Conservation (phyloP, 345 rosid species). For the Geranium rotundifolium region DNA sequence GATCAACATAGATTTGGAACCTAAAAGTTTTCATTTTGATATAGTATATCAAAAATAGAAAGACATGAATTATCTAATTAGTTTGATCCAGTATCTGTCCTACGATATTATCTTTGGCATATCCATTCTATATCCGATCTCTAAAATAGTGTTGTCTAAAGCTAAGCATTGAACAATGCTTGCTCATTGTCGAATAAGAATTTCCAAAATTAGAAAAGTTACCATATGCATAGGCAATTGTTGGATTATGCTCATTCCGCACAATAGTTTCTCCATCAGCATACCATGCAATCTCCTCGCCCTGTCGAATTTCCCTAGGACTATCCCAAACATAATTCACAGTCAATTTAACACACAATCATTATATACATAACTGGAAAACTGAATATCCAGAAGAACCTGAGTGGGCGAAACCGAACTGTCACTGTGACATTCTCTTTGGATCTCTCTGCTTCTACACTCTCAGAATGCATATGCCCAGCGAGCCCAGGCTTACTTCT, state of each 20-base stretch:
- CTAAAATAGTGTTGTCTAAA: background rate
- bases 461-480: conserved; percentile 48
- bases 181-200: background rate
- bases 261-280: conserved; percentile 96
- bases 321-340: conserved; percentile 25
- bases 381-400: conserved; percentile 29
- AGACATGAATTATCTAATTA: background rate
- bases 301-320: conserved; percentile 92
- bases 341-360: conserved; percentile 14
- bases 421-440: conserved; percentile 93
- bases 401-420: conserved; percentile 93
- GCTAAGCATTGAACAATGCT: background rate
- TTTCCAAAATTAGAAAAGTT: conserved; percentile 16
- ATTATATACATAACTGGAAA: background rate
- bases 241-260: conserved; percentile 74
- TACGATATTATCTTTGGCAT: background rate
- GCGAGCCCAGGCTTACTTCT: conserved; percentile 71
- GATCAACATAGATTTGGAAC: too few species aligned
- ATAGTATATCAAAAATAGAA: too few species aligned
- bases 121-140: background rate
- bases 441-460: conserved; percentile 36
- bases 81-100: background rate
- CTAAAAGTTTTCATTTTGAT: background rate
- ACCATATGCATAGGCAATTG: conserved; percentile 96
- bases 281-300: conserved; percentile 99